Evolutionary conservation across 2,329 filamentous ascomycete species (phyloP).

Genomic region (Talaromyces funiculosus): DNA sequence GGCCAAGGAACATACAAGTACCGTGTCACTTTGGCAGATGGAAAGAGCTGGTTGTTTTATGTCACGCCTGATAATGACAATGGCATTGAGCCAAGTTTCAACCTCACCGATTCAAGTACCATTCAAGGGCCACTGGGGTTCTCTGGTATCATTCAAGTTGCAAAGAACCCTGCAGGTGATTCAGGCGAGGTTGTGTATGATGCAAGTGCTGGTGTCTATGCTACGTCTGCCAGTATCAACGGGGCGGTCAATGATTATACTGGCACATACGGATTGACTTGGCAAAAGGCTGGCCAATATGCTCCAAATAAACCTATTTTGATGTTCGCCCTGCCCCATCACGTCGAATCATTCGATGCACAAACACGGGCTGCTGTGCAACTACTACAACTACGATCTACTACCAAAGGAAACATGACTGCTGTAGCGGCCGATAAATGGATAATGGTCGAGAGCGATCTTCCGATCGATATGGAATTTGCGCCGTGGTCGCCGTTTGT

Average conservation of each 20-base stretch:
- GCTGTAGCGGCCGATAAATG: slow-evolving; percentile 67
- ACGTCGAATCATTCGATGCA: slow-evolving; percentile 66
- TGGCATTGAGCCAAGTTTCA: slow-evolving; percentile 60
- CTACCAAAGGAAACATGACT: slow-evolving; percentile 76
- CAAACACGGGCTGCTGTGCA: slow-evolving; percentile 47
- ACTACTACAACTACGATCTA: slow-evolving; percentile 63
- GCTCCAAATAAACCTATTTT: slow-evolving; percentile 54
- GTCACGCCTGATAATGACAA: slow-evolving; percentile 49
- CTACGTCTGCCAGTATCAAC: slow-evolving; percentile 57
- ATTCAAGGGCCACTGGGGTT: slow-evolving; percentile 64
- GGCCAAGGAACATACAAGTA: slow-evolving; percentile 70
- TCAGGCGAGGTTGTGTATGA: slow-evolving; percentile 67
- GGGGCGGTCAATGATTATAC: slow-evolving; percentile 52
- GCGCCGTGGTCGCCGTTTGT: slow-evolving; percentile 63
- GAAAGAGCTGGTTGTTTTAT: slow-evolving; percentile 74
- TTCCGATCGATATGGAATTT: slow-evolving; percentile 71
- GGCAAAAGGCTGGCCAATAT: slow-evolving; percentile 62
- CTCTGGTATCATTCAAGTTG: slow-evolving; percentile 73
- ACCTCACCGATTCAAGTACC: slow-evolving; percentile 56
- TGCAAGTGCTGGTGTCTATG: slow-evolving; percentile 67
- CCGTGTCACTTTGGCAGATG: slow-evolving; percentile 65
- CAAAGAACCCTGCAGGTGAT: slow-evolving; percentile 61
- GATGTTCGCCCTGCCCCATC: slow-evolving; percentile 87
- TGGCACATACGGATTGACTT: slow-evolving; percentile 70
- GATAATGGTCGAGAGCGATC: slow-evolving; percentile 68